Conservation (phyloP, 2,329 filamentous ascomycete genomes). For the Paracorniculantispora psalliotae region DNA sequence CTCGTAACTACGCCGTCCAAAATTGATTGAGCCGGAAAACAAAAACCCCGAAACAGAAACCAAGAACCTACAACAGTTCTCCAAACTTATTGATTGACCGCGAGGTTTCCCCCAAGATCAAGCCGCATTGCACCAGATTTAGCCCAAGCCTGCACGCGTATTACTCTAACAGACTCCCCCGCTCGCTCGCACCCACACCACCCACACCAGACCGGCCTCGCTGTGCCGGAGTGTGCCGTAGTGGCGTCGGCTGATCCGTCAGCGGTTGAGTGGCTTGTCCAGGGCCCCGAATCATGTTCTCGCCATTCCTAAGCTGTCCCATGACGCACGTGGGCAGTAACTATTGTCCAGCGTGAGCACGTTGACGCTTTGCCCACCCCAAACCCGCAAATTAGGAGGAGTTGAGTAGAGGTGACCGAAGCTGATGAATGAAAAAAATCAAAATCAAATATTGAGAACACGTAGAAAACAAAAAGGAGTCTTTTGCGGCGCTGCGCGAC, state of each 20-base stretch:
- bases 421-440: not conserved
- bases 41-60: too few species aligned
- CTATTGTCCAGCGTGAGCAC: not conserved
- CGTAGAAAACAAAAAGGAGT: not conserved
- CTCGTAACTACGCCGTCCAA: too few species aligned
- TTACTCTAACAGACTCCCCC: too few species aligned
- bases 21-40: too few species aligned
- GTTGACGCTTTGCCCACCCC: not conserved
- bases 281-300: constrained; percentile 9
- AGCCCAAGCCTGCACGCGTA: too few species aligned
- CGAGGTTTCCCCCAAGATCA: too few species aligned
- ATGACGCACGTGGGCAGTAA: constrained; percentile 3
- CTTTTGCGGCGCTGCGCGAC: not conserved
- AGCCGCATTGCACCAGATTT: too few species aligned
- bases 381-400: not conserved
- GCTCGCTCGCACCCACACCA: too few species aligned
- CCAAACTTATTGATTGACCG: too few species aligned
- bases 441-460: not conserved
- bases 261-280: not conserved
- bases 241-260: constrained; percentile 11
- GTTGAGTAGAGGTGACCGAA: not conserved
- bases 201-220: too few species aligned
- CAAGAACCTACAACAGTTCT: too few species aligned
- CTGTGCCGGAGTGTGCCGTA: not conserved
- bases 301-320: constrained; percentile 10